These are phyloP conservation scores for Neurospora sp. DNA, from an alignment of 2,329 filamentous ascomycete genomes.

Conservation along the genomic window DNA sequence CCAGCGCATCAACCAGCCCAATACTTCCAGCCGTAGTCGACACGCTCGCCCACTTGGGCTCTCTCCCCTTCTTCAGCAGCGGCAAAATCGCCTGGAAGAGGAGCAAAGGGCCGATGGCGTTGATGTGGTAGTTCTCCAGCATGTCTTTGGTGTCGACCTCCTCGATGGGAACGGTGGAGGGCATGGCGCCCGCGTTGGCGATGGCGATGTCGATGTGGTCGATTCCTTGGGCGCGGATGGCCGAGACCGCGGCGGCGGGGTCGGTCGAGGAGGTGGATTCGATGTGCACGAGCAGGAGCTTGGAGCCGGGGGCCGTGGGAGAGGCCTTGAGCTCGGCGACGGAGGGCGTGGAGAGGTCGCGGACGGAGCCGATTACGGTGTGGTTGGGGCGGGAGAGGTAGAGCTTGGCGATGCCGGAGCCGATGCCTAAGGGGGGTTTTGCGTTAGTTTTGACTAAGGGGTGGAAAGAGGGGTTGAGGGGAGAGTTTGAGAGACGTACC, in stretches of 20 bases:
- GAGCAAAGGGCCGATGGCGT: conserved; percentile 29
- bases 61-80: conserved; percentile 28
- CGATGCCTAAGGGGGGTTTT: conserved; percentile 4
- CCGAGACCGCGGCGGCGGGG: conserved; percentile 20
- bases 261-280: conserved; percentile 23
- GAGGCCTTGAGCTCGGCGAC: conserved; percentile 13
- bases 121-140: conserved; percentile 31
- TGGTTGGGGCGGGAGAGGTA: conserved; percentile 11
- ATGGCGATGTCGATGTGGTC: conserved; percentile 38
- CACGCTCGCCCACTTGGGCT: conserved; percentile 25
- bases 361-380: conserved; percentile 11
- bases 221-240: conserved; percentile 22
- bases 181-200: conserved; percentile 37
- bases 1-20: conserved; percentile 27
- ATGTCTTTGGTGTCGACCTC: conserved; percentile 25
- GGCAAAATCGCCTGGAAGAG: conserved; percentile 27
- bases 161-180: conserved; percentile 20
- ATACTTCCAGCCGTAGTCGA: conserved; percentile 20
- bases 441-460: background rate
- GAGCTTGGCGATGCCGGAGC: conserved; percentile 6
- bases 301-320: conserved; percentile 19
- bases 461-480: background rate
- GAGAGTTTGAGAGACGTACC: background rate
- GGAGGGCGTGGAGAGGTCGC: conserved; percentile 1
- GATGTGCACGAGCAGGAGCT: conserved; percentile 27